Conservation (phyloP, 768 basidiomycete species). For the Coprinopsis cinerea region DNA sequence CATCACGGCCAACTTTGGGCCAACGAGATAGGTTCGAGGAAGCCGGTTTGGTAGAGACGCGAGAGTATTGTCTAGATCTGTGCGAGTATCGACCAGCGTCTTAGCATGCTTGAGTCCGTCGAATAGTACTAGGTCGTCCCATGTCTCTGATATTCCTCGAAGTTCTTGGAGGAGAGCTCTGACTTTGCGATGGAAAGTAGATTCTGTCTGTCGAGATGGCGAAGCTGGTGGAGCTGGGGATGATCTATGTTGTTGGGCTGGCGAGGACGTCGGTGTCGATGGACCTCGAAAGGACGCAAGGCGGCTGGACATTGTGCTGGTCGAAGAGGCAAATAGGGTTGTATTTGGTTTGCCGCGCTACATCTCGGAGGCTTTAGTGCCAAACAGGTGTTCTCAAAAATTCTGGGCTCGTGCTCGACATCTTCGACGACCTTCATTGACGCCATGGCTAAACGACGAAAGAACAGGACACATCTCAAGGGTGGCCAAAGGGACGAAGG, state of each 20-base stretch:
- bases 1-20: conserved; percentile 63
- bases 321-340: not conserved
- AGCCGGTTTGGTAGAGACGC: conserved; percentile 47
- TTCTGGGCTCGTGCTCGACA: no score
- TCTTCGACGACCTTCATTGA: conserved; percentile 10
- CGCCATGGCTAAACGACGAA: conserved; percentile 67
- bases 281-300: conserved; percentile 77
- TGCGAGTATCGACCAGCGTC: conserved; percentile 68
- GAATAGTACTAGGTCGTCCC: conserved; percentile 77
- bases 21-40: conserved; percentile 55
- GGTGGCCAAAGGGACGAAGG: conserved; percentile 34
- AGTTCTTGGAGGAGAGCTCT: conserved; percentile 65
- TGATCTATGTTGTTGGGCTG: conserved; percentile 44
- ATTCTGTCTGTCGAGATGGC: conserved; percentile 52
- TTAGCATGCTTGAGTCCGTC: conserved; percentile 77
- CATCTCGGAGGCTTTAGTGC: conserved; percentile 16
- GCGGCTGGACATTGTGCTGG: conserved; percentile 33
- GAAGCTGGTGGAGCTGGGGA: conserved; percentile 36
- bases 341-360: conserved; percentile 9
- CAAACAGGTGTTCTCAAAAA: conserved; percentile 19
- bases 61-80: conserved; percentile 75
- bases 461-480: conserved; percentile 80
- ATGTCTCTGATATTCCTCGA: conserved; percentile 54
- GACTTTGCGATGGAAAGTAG: conserved; percentile 78
- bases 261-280: conserved; percentile 67